A percentile compares a stretch with the other conserved stretches of the same genome.
phyloP scores from a whole-genome alignment of 225 moss, liverwort and hornwort genomes.

The Lunularia cruciata region DNA sequence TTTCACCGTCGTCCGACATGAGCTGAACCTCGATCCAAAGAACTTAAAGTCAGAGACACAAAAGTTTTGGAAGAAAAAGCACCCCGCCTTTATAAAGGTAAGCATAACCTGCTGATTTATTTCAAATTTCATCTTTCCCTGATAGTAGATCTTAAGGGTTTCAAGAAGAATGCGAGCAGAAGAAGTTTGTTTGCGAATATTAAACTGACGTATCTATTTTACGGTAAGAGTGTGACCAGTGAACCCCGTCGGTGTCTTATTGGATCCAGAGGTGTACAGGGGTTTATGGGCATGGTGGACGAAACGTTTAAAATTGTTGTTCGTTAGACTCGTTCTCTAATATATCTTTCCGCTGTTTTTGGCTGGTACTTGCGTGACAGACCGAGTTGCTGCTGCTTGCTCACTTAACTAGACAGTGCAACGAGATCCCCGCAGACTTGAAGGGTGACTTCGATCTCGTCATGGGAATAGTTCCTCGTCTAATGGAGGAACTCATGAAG shows the following conservation, averaged over 20 bases:
- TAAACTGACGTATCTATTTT: too few species aligned
- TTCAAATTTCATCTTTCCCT: too few species aligned
- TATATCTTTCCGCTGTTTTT: too few species aligned
- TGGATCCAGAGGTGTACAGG: too few species aligned
- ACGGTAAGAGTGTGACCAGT: too few species aligned
- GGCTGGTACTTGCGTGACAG: conserved; percentile 41
- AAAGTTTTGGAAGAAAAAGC: conserved; percentile 87
- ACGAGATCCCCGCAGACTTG: conserved; percentile 59
- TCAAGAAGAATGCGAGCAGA: too few species aligned
- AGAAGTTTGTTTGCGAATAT: too few species aligned
- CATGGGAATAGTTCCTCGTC: conserved; percentile 71
- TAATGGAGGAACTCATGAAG: conserved; percentile 99
- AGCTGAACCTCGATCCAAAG: conserved; percentile 88
- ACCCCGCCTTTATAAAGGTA: conserved; percentile 86
- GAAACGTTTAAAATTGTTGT: too few species aligned
- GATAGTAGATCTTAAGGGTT: too few species aligned
- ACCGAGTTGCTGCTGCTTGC: conserved; percentile 89
- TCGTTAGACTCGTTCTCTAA: too few species aligned
- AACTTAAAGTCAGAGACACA: conserved; percentile 96
- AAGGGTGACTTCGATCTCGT: conserved; percentile 80
- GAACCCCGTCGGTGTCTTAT: too few species aligned
- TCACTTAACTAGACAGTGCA: conserved; percentile 78
- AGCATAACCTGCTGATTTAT: not conserved
- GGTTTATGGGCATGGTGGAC: too few species aligned
- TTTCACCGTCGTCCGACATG: conserved; percentile 82